Evolutionary conservation across 257 asterid species (phyloP).

Genomic region (Cynanchum wilfordii): DNA sequence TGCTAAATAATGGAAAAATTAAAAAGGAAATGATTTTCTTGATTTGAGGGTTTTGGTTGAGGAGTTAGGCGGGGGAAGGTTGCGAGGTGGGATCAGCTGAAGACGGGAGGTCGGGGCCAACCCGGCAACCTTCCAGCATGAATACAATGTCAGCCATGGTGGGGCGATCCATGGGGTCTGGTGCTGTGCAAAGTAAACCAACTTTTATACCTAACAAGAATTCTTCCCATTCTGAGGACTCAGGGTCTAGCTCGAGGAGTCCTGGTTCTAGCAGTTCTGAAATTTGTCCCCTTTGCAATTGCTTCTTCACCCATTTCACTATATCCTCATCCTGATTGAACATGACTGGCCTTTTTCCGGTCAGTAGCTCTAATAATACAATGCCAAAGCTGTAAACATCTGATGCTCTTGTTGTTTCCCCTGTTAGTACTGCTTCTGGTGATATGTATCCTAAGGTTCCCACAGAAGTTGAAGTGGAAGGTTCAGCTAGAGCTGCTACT

Average conservation of each 20-base stretch:
- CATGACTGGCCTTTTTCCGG: constrained; percentile 70
- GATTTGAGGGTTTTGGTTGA: neutral
- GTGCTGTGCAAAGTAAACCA: constrained; percentile 68
- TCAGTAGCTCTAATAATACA: constrained; percentile 53
- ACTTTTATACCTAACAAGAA: constrained; percentile 73
- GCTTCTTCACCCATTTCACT: constrained; percentile 70
- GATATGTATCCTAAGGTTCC: constrained; percentile 62
- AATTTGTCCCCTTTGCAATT: constrained; percentile 64
- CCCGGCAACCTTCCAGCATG: constrained; percentile 80
- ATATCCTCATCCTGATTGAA: constrained; percentile 64
- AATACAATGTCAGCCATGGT: constrained; percentile 64
- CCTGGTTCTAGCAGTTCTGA: constrained; percentile 70
- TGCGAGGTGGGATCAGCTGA: constrained; percentile 61
- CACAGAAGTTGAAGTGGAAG: constrained; percentile 47
- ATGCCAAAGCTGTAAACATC: constrained; percentile 73
- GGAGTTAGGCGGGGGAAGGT: constrained; percentile 49
- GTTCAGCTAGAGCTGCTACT: constrained; percentile 28
- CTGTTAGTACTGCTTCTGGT: constrained; percentile 47
- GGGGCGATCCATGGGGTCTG: constrained; percentile 63
- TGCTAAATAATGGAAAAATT: neutral
- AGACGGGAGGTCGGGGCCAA: constrained; percentile 55
- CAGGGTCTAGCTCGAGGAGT: constrained; percentile 67
- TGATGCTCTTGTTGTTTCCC: constrained; percentile 41
- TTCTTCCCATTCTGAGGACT: constrained; percentile 82
- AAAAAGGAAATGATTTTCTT: neutral